phyloP scores from a whole-genome alignment of 305 asterid species.

The Fraxinus sp. region DNA sequence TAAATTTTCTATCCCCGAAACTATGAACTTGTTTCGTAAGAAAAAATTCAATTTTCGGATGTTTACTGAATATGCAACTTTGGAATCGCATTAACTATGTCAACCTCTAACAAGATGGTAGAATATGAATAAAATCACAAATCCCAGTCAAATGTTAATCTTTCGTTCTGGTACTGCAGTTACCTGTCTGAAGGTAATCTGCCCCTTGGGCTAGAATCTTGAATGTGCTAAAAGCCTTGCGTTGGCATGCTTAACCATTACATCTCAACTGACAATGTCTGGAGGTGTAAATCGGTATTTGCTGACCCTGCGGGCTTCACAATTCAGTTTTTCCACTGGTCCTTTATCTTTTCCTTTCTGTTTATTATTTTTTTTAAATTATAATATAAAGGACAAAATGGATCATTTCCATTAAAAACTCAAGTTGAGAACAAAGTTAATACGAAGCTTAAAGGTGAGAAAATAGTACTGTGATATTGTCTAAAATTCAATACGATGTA shows the following conservation, averaged over 20 bases:
- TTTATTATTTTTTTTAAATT: no score
- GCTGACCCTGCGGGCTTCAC: neutral
- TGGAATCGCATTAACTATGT: neutral
- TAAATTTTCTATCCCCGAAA: conserved; percentile 21
- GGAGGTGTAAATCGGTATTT: neutral
- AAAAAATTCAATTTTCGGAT: neutral
- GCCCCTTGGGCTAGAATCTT: neutral
- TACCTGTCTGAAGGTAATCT: neutral
- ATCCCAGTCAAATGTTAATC: neutral
- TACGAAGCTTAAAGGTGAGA: neutral
- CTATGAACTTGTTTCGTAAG: neutral
- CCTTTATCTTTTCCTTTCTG: no score
- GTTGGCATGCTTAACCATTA: neutral
- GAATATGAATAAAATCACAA: neutral
- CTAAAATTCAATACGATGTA: neutral
- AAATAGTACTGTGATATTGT: no score
- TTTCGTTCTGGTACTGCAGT: neutral
- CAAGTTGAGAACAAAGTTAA: neutral
- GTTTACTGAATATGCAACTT: neutral
- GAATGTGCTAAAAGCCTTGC: neutral
- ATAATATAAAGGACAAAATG: no score
- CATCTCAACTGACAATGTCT: neutral
- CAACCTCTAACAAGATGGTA: neutral
- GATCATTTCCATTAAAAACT: neutral
- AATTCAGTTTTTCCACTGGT: neutral